Conservation (phyloP, 2,329 filamentous ascomycete genomes). For the Pezicula rhizophila region DNA sequence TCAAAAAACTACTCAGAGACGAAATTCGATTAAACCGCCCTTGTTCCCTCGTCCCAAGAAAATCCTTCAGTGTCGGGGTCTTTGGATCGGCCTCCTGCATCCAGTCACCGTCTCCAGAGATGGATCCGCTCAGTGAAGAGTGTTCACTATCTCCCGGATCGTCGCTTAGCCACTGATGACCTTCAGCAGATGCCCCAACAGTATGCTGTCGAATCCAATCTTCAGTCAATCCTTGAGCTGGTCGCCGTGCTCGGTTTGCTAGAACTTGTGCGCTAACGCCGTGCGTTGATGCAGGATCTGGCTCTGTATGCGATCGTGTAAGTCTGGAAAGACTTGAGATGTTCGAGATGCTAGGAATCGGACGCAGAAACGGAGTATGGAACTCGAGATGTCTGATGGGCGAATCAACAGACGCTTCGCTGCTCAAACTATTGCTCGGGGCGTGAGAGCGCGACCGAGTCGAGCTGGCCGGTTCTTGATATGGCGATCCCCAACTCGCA, state of each 20-base stretch:
- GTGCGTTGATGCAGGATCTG: conserved; percentile 30
- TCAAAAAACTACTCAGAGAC: conserved; percentile 9
- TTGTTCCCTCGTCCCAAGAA: conserved; percentile 18
- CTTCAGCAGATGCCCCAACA: conserved; percentile 62
- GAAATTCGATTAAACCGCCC: conserved; percentile 4
- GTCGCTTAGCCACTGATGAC: conserved; percentile 80
- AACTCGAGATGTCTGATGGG: conserved; percentile 57
- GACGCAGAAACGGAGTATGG: conserved; percentile 56
- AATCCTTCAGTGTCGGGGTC: conserved; percentile 26
- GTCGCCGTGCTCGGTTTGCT: conserved; percentile 55
- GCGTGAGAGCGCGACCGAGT: conserved; percentile 13
- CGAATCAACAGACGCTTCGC: conserved; percentile 53
- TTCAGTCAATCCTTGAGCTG: conserved; percentile 62
- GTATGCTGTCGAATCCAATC: conserved; percentile 84
- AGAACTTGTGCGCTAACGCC: conserved; percentile 48
- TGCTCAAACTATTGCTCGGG: conserved; percentile 48
- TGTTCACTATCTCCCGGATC: conserved; percentile 65
- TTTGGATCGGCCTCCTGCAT: conserved; percentile 34
- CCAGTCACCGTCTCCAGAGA: conserved; percentile 44
- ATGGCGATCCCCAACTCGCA: conserved; percentile 88
- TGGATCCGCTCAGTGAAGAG: conserved; percentile 67
- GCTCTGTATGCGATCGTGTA: conserved; percentile 28
- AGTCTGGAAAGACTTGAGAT: conserved; percentile 8
- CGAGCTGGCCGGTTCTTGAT: conserved; percentile 59
- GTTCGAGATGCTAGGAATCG: conserved; percentile 36